A percentile compares a stretch with the other conserved stretches of the same genome.
phyloP scores from a whole-genome alignment of 371 early-diverging fungal species.

The Saksenaea vasiformis region DNA sequence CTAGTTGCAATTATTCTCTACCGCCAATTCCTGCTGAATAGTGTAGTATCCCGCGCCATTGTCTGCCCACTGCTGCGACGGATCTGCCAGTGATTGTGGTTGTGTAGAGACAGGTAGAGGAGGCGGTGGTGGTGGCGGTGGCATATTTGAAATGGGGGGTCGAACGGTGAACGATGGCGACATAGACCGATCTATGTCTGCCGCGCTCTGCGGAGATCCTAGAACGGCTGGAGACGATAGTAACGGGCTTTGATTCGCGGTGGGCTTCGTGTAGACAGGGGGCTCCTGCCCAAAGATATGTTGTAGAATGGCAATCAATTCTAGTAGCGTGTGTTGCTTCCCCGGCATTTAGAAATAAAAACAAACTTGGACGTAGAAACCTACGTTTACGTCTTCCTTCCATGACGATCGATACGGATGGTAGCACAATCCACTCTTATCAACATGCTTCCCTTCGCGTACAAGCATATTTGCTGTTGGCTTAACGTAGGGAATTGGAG shows the following conservation, averaged over 20 bases:
- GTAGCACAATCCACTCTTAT: constrained; percentile 79
- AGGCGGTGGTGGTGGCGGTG: constrained; percentile 28
- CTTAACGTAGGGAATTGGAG: constrained; percentile 85
- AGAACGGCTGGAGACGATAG: constrained; percentile 9
- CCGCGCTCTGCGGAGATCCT: constrained; percentile 27
- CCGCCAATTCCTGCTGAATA: constrained; percentile 46
- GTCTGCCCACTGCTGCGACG: constrained; percentile 24
- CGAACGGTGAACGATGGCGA: constrained; percentile 10
- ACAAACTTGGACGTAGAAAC: neutral
- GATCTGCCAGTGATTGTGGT: constrained; percentile 17
- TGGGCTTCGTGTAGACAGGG: constrained; percentile 72
- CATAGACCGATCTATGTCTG: constrained; percentile 19
- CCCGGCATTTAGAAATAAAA: neutral
- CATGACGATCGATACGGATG: constrained; percentile 76
- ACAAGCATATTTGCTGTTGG: constrained; percentile 90
- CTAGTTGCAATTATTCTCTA: constrained; percentile 11
- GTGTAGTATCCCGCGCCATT: constrained; percentile 48
- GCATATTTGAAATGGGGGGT: constrained; percentile 19
- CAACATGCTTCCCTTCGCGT: constrained; percentile 80
- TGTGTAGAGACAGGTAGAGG: constrained; percentile 21
- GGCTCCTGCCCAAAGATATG: constrained; percentile 76
- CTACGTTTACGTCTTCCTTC: constrained; percentile 53
- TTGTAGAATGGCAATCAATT: constrained; percentile 70
- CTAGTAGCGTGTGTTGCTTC: constrained; percentile 62
- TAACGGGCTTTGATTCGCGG: constrained; percentile 14